Evolutionary conservation across 768 basidiomycete species (phyloP), one percentile per base, ranked within the genome.

Genomic region (Termitomyces sp.): DNA sequence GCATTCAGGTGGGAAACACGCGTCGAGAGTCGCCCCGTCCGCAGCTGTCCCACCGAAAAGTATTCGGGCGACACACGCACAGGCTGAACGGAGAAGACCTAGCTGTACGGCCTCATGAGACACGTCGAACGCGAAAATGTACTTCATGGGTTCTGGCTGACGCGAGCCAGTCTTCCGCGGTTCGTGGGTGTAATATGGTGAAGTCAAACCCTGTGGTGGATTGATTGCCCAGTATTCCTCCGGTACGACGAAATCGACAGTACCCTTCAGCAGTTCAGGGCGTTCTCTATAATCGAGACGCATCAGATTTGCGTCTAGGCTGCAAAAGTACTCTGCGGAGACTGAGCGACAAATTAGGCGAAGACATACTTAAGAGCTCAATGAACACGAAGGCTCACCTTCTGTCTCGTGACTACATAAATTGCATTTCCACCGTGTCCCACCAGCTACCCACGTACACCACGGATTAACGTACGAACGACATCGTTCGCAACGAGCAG

Each of bases 391-490:
- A 42, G 34, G 65, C 87, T 63, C 62, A 95, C 96, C 95, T 76
- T 85, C 80, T n/a, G 90, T 93, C 66, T 89, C 84, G 62, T 86
- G 82, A 2, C 77, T 73, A 72, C 97, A 99, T 16, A 99, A 68
- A 76, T 98, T 98, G 69, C 97, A 99, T 64, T 80, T 85, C 92
- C 95, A 99, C 62, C 79, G 84, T 57, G 81, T 79, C 5, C 97
- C 97, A 3, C 90, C 90, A 9, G 88, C 81, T 19, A 82, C 73
- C 86, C 92, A 99, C 25, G 75, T 75, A 69, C 89, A 93, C 94
- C 94, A 98, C 0, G 95, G 90, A 66, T 98, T 98, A 63, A 99
- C 78, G 69, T 98, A 99, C 0, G 81, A 92, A 62, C 92, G 80
- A 70, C 97, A 99, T 34, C 82, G 77, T 44, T 78, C 82, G 65